phyloP scores from a whole-genome alignment of 371 early-diverging fungal species.

The Circinella minor region DNA sequence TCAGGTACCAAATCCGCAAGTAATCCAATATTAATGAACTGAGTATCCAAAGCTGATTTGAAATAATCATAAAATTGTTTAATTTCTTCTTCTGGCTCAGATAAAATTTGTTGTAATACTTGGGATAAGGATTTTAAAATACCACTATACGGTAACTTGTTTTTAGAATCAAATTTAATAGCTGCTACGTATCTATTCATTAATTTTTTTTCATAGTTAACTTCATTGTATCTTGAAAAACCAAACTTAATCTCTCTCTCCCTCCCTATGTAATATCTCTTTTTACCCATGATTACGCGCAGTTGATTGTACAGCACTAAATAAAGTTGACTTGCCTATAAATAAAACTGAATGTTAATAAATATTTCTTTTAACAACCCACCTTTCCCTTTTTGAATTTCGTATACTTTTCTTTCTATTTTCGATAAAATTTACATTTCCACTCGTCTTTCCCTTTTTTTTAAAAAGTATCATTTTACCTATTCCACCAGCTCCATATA shows the following conservation, averaged over 20 bases:
- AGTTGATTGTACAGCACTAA: constrained; percentile 37
- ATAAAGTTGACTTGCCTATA: constrained; percentile 45
- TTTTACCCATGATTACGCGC: constrained; percentile 46
- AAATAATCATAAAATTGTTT: constrained; percentile 37
- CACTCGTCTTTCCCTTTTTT: not conserved
- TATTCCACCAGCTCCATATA: constrained; percentile 46
- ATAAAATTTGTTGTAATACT: constrained; percentile 48
- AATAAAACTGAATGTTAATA: not conserved
- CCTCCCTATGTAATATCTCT: not conserved
- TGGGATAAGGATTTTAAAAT: constrained; percentile 46
- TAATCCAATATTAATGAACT: constrained; percentile 38
- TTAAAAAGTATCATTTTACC: not conserved
- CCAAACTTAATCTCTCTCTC: not conserved
- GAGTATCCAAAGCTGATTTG: constrained; percentile 33
- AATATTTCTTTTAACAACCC: not conserved
- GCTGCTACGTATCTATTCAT: constrained; percentile 40
- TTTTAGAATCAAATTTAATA: constrained; percentile 42
- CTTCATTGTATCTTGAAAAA: not conserved
- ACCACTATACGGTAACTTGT: constrained; percentile 43
- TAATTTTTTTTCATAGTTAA: no score
- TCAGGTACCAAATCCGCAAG: constrained; percentile 48
- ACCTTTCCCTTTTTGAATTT: not conserved
- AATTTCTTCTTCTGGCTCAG: constrained; percentile 48
- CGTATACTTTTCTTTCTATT: no score
- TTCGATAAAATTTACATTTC: no score